phyloP scores from a whole-genome alignment of 352 stramenopile species.

The Phytopythium delawarense region DNA sequence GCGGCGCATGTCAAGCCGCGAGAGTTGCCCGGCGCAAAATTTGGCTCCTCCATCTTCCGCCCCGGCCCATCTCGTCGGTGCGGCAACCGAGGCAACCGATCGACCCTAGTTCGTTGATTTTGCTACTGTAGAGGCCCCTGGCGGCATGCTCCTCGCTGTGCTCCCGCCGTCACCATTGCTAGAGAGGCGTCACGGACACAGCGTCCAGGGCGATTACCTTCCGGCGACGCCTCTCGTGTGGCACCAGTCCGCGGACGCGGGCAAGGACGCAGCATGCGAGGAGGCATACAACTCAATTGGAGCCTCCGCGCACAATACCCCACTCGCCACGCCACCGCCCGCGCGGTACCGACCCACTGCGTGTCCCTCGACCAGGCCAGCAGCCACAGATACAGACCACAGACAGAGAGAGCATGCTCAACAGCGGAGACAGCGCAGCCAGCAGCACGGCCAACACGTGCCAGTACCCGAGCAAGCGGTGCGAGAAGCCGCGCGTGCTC shows the following conservation, averaged over 20 bases:
- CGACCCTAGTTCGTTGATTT: not conserved
- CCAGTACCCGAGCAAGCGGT: slow-evolving; percentile 36
- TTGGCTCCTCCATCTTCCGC: slow-evolving; percentile 1
- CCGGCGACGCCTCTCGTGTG: not conserved
- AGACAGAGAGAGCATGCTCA: not conserved
- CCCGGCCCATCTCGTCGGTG: not conserved
- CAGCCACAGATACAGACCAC: not conserved
- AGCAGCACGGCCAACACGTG: slow-evolving; percentile 10
- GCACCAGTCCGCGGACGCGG: not conserved
- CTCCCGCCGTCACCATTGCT: not conserved
- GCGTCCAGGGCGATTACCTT: not conserved
- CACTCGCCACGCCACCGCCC: slow-evolving; percentile 5
- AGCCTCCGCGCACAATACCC: slow-evolving; percentile 13
- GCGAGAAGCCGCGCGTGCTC: slow-evolving; percentile 25
- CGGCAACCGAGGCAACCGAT: slow-evolving; percentile 1
- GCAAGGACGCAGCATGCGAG: not conserved
- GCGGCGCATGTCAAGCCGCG: not conserved
- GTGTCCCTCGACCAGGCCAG: too few species aligned
- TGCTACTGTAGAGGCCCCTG: not conserved
- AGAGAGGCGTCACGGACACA: not conserved
- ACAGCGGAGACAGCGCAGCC: not conserved
- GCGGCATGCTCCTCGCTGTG: not conserved
- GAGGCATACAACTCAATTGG: slow-evolving; percentile 7
- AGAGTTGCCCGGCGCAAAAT: not conserved
- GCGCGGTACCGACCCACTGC: not conserved